Evolutionary conservation across 257 asterid genomes (phyloP), one percentile per base, ranked within the genome.

Genomic region (Fraxinus excelsior): DNA sequence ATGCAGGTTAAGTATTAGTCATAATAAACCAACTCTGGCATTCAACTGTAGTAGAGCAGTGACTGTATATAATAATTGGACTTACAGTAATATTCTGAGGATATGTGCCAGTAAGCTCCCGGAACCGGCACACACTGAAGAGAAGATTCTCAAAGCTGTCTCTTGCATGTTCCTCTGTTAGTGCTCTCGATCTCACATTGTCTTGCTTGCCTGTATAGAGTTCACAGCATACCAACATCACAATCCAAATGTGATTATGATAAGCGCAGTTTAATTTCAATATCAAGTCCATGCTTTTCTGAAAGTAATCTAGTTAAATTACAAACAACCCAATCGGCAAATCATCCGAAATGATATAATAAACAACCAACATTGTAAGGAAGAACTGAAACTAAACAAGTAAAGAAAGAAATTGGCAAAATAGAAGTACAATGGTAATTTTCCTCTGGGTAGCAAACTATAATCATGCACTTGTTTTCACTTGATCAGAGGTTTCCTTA

Each of bases 131-230:
- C 40, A 95, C 74, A 34, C 99, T 92, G 58, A 95, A 95, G 74
- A 95, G 91, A 78, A 94, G 91, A 87, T 94, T 94, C 81, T 94
- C 98, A 46, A 89, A 94, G 88, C 97, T 92, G 79, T 94, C 98
- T 83, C 98, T 82, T 53, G 95, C 95, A 76, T 90, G 90, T 76
- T 90, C 95, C 82, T 87, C 99, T 1, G 99, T 95, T 26, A 92
- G 90, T 42, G 99, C 90, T 83, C 97, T 87, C 78, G 84, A 74
- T 80, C 91, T 89, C 79, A 92, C 97, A 62, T 67, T 84, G 35
- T 88, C 91, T 80, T 78, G 89, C 70, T 89, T 87, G 72, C 94
- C 98, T 94, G 82, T 56, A 72, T 25, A 85, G 49, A 82, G 70
- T 53, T 76, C 31, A 56, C 74, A 38, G 60, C 58, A 42, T 38